Percentiles rank a stretch among this genome's conserved stretches.
Conservation (phyloP, 495 filamentous ascomycete species). For the Staphylotrichum tortipilum region DNA sequence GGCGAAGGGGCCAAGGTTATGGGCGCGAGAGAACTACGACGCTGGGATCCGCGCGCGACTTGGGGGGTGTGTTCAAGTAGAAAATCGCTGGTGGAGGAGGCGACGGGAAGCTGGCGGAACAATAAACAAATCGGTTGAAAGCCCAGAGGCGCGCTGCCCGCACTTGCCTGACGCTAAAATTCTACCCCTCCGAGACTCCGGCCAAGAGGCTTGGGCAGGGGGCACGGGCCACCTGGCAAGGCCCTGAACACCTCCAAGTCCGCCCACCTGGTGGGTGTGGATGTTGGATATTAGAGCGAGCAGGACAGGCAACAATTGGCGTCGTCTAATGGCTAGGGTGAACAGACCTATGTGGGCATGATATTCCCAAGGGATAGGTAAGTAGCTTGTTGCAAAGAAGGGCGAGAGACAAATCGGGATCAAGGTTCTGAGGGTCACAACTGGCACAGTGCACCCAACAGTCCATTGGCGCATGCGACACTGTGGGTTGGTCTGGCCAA, state of each 20-base stretch:
- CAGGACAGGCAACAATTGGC: too few relatives aligned
- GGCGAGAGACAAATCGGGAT: too few relatives aligned
- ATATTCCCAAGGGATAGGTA: too few relatives aligned
- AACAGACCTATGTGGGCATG: too few relatives aligned
- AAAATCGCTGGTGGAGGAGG: conserved; percentile 4
- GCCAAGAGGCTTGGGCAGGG: not conserved
- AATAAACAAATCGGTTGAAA: conserved; percentile 19
- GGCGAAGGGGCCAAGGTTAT: too few relatives aligned
- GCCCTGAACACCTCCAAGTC: not conserved
- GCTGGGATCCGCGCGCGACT: not conserved
- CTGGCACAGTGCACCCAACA: not conserved
- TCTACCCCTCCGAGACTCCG: conserved; percentile 5
- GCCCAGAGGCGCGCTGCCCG: not conserved
- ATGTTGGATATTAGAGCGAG: too few relatives aligned
- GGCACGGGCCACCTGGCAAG: conserved; percentile 4
- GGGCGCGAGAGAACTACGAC: not conserved
- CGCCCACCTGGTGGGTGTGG: too few relatives aligned
- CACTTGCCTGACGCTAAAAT: conserved; percentile 10
- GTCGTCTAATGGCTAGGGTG: too few relatives aligned
- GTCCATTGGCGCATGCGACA: not conserved
- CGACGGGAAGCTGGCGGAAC: conserved; percentile 5
- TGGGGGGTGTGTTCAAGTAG: conserved; percentile 3
- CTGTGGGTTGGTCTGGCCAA: not conserved
- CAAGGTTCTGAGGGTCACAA: too few relatives aligned
- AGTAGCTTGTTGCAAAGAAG: too few relatives aligned